Base-by-base conservation (phyloP, 495 filamentous ascomycete species). In the Aspergillus incahuasiensis region DNA sequence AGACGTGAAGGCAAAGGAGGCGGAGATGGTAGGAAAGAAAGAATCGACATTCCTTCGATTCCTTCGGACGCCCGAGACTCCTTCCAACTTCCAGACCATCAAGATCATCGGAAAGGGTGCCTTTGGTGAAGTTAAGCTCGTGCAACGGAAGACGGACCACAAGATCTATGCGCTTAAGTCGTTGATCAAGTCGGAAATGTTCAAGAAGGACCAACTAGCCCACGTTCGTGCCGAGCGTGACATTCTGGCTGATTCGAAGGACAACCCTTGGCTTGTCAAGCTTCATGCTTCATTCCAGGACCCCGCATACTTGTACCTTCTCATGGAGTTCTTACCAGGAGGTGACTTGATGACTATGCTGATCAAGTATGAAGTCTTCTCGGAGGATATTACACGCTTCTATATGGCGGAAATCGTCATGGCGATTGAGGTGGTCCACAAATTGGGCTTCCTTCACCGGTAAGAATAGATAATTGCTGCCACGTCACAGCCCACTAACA, bases 261-360 rank as follows among this genome's bases (percentile, higher is more conserved):
- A 99, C 76, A 97, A 92, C 71, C 92, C 92, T 15, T 99, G 94
- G 94, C 86, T 99, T 16, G 94, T 99, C 60, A 97, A 97, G 78
- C 80, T 99, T 56, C 92, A 89, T 70, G 96, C 92, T 16, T 96
- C 94, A 6, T 99, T 97, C 76, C 94, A 99, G 70, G 94, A 99
- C 70, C 76, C 80, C 46, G 91, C 91, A 55, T 97, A 96, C 74
- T 79, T 99, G 13, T 97, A 99, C 74, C 88, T 99, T 82, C 82
- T 99, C 54, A 97, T 99, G 94, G 94, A 99, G 73, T 99, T 97
- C 73, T 81, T 97, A 63, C 94, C 94, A 13, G 94, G 94, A 67
- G 94, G 94, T 65, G 94, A 99, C 78, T 72, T 99, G 66, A 99
- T 99, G 94, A 99, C 94, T 30, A 99, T 99, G 94, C 81, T 99